Percentiles rank a stretch among this genome's conserved stretches.
Evolutionary conservation across 2,329 filamentous ascomycete genomes (phyloP).

Genomic region (Zymoseptoria crescenta): DNA sequence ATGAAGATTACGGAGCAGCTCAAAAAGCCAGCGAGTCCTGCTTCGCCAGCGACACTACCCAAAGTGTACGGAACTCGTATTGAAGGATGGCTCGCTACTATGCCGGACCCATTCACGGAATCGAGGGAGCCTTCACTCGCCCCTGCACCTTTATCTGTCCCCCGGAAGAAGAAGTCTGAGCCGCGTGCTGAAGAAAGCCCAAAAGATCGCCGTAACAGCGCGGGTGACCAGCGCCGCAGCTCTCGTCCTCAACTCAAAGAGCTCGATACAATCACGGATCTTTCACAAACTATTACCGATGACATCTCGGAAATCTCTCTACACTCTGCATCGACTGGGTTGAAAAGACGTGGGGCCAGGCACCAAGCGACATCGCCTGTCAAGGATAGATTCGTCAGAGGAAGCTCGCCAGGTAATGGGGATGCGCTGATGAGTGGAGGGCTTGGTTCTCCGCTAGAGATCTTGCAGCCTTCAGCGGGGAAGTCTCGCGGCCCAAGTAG

Average conservation of each 20-base stretch:
- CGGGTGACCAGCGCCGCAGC: conserved; percentile 10
- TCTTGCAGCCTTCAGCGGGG: conserved; percentile 8
- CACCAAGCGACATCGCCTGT: conserved; percentile 36
- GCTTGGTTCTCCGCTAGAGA: conserved; percentile 5
- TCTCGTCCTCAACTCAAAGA: conserved; percentile 16
- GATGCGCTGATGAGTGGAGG: conserved; percentile 16
- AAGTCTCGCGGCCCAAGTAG: conserved; percentile 35
- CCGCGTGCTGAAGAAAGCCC: neutral
- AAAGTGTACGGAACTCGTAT: conserved; percentile 46
- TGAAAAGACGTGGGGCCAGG: conserved; percentile 30
- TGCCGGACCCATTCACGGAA: conserved; percentile 32
- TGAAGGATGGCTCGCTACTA: conserved; percentile 52
- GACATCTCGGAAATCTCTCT: conserved; percentile 5
- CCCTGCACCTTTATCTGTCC: conserved; percentile 24
- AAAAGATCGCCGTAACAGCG: conserved; percentile 9
- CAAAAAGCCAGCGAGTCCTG: conserved; percentile 12
- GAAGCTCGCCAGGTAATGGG: conserved; percentile 5
- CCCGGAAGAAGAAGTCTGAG: conserved; percentile 16
- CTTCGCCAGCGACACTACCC: conserved; percentile 21
- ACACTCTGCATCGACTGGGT: conserved; percentile 14
- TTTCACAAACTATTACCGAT: neutral
- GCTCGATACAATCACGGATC: conserved; percentile 7
- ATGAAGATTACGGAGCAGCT: conserved; percentile 17
- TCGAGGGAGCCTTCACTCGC: conserved; percentile 27
- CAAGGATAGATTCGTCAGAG: conserved; percentile 25